A percentile compares a stretch with the other conserved stretches of the same genome.
These are phyloP conservation scores for Eucalyptus fibrosa DNA, from an alignment of 345 rosid species.

Conservation along the genomic window DNA sequence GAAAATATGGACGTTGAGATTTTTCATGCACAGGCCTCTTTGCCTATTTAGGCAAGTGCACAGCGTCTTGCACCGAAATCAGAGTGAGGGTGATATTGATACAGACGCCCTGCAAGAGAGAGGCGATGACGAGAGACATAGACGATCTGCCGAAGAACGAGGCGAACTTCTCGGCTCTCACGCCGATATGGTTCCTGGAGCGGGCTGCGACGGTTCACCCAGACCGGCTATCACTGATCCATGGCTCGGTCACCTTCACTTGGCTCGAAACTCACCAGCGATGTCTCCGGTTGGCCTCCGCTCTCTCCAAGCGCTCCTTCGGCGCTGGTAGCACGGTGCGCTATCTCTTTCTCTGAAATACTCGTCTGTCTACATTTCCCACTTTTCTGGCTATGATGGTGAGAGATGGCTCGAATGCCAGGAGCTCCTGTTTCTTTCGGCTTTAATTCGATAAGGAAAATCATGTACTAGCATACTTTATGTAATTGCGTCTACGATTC, in stretches of 20 bases:
- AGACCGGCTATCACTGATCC: constrained; percentile 45
- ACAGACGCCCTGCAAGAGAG: background rate
- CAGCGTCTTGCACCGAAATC: background rate
- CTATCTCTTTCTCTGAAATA: background rate
- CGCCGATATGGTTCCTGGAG: constrained; percentile 81
- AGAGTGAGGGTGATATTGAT: background rate
- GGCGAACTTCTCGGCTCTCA: constrained; percentile 76
- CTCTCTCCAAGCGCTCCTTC: constrained; percentile 49
- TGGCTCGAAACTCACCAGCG: constrained; percentile 77
- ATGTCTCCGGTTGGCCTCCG: constrained; percentile 82
- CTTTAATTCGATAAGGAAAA: background rate
- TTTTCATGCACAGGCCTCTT: background rate
- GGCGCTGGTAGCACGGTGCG: constrained; percentile 69
- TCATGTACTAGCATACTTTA: background rate
- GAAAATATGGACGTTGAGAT: background rate
- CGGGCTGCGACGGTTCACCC: constrained; percentile 84
- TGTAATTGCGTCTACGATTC: background rate
- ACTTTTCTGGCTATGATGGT: background rate
- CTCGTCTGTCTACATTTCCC: background rate
- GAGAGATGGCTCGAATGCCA: background rate
- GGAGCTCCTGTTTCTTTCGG: background rate
- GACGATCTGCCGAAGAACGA: constrained; percentile 76
- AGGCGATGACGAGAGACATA: constrained; percentile 35
- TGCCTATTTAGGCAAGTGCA: background rate
- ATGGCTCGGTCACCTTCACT: constrained; percentile 52